These are phyloP conservation scores for Teunomyces tritomae DNA, from an alignment of 805 yeast species.

Conservation along the genomic window DNA sequence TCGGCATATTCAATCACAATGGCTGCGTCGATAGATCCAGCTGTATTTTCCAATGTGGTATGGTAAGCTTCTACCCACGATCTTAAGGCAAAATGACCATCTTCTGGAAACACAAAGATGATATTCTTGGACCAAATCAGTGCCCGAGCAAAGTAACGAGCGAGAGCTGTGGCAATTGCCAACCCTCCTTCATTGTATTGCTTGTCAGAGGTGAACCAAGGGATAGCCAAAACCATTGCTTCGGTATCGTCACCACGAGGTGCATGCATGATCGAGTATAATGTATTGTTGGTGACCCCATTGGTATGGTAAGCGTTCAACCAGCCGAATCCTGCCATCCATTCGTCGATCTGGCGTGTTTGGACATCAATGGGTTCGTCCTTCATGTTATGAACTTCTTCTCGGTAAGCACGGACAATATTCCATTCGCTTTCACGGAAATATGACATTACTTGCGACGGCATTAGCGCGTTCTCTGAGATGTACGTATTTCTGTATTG, in stretches of 20 bases:
- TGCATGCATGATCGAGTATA: constrained; percentile 84
- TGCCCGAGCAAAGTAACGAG: constrained; percentile 79
- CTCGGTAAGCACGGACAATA: constrained; percentile 78
- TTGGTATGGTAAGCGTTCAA: constrained; percentile 47
- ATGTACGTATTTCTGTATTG: constrained; percentile 81
- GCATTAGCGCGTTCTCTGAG: constrained; percentile 95
- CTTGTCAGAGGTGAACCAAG: constrained; percentile 73
- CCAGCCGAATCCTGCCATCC: constrained; percentile 74
- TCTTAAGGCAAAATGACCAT: constrained; percentile 65
- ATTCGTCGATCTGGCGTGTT: constrained; percentile 47
- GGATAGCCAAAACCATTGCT: constrained; percentile 86
- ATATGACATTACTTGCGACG: constrained; percentile 90
- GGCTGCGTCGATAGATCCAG: constrained; percentile 93
- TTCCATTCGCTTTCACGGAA: constrained; percentile 96
- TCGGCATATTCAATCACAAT: constrained; percentile 77
- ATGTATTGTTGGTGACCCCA: constrained; percentile 42
- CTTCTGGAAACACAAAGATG: constrained; percentile 77
- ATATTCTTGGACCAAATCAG: constrained; percentile 95
- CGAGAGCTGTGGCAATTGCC: constrained; percentile 66
- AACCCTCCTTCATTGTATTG: constrained; percentile 76
- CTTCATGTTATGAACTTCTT: constrained; percentile 47
- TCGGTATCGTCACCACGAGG: constrained; percentile 97
- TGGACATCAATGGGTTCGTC: constrained; percentile 27
- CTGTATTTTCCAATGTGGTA: constrained; percentile 76
- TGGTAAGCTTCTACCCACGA: constrained; percentile 96